Conservation (phyloP, 768 basidiomycete species). For the Scleroderma bovista region DNA sequence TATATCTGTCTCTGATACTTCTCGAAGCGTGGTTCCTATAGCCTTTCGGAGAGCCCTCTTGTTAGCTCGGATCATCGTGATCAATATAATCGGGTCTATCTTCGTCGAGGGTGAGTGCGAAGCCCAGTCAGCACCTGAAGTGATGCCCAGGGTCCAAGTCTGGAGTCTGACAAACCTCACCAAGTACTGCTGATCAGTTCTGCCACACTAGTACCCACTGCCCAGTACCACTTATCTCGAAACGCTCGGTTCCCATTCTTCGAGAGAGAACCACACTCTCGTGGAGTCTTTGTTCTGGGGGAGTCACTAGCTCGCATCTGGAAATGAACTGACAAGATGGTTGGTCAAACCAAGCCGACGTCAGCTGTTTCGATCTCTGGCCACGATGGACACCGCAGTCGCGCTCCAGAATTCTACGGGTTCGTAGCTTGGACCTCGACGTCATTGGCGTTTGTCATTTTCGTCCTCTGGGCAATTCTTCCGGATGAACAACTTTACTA, state of each 20-base stretch:
- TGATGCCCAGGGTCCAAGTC: too few species aligned
- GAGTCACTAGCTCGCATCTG: too few species aligned
- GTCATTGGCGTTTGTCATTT: slow-evolving; percentile 60
- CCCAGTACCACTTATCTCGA: too few species aligned
- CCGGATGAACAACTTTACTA: slow-evolving; percentile 64
- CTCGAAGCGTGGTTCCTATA: slow-evolving; percentile 39
- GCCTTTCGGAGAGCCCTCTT: slow-evolving; percentile 54
- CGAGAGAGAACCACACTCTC: too few species aligned
- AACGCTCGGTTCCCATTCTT: too few species aligned
- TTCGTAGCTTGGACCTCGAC: slow-evolving; percentile 84
- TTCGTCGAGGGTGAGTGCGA: too few species aligned
- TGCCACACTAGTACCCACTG: too few species aligned
- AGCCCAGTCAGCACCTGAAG: too few species aligned
- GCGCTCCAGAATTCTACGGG: slow-evolving; percentile 85
- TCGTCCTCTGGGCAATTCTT: slow-evolving; percentile 74
- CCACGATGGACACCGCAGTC: slow-evolving; percentile 45
- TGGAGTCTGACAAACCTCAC: too few species aligned
- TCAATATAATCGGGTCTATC: neutral
- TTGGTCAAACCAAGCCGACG: slow-evolving; percentile 26
- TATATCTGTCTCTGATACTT: slow-evolving; percentile 39
- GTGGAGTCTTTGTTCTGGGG: too few species aligned
- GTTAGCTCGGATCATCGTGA: slow-evolving; percentile 31
- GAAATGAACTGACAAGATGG: neutral
- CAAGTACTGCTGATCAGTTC: too few species aligned
- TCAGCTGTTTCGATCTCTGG: slow-evolving; percentile 36